Base-by-base conservation (phyloP, 2,329 filamentous ascomycete genomes). In the Coniochaeta ligniaria region DNA sequence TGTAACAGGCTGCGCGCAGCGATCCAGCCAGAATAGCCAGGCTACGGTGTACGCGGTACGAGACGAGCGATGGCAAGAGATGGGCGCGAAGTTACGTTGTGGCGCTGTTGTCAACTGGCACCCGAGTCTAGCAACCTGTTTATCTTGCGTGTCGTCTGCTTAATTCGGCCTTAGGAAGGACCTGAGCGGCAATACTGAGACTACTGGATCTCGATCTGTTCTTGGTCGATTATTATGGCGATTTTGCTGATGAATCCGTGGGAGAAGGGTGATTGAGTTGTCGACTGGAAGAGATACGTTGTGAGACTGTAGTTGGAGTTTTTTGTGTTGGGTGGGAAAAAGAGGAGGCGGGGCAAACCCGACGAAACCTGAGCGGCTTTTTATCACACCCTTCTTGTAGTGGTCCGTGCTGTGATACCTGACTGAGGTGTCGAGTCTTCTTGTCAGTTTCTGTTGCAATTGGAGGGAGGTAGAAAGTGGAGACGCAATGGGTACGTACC, bases 181-280 rank as follows among this genome's bases (percentile, higher is more conserved):
- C 43, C 43, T 52, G 33, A 17, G 6, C 26, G 57, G 57, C 24
- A 54, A 59, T 59, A 59, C 58, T 57, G 54, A 35, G 35, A 57
- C 31, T 57, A 57, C 54, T 57, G 28, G 54, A 57, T 35, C 7
- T 57, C 22, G 28, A 57, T 36, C 54, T 38, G 22, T 35, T 36
- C 28, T 20, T 20, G 2, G 52, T 24, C 20, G 54, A 38, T 22
- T 20, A 57, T 55, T 2, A 38, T 57, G 54, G 28, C 35, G 54
- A 38, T 22, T 11, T 8, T 35, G 35, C 31, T 57, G 43, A 20
- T 47, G 20, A 12, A 24, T 2, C 12, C 11, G 43, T 14, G n/a
- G 9, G 24, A 47, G 43, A 41, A 41, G n/a, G 43, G 43, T 24
- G n/a, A 11, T 20, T 5, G 43, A 2, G 7, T 24, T 47, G 20